A percentile compares a stretch with the other conserved stretches of the same genome.
These are phyloP conservation scores for Ustilago trichophora DNA, from an alignment of 1,284 basidiomycete genomes.

Conservation along the genomic window DNA sequence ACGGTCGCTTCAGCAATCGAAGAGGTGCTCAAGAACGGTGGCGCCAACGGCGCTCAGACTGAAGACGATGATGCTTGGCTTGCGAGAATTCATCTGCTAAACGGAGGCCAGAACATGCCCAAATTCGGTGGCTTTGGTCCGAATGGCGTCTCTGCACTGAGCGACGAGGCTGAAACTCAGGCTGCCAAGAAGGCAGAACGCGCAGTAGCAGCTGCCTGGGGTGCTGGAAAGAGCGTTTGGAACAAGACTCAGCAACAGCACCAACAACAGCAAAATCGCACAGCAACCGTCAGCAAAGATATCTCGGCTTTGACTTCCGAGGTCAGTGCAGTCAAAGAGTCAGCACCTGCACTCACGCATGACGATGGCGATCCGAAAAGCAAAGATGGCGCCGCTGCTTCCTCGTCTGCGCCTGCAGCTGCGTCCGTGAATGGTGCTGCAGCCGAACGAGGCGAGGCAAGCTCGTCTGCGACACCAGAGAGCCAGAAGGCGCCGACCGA, in stretches of 20 bases:
- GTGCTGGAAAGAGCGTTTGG: constrained; percentile 47
- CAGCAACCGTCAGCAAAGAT: not conserved
- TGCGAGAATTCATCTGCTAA: constrained; percentile 56
- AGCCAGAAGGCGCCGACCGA: not conserved
- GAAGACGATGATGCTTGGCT: constrained; percentile 60
- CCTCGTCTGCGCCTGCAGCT: no score
- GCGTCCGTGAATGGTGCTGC: not conserved
- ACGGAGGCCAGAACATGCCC: constrained; percentile 58
- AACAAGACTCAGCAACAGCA: constrained; percentile 29
- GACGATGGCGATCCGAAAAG: not conserved
- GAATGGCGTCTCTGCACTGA: constrained; percentile 18
- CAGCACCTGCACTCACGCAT: not conserved
- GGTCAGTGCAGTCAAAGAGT: not conserved
- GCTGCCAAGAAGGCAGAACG: constrained; percentile 47
- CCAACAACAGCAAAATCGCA: constrained; percentile 3
- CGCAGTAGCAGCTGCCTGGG: constrained; percentile 45
- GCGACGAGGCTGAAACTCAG: constrained; percentile 25
- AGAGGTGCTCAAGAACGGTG: constrained; percentile 33
- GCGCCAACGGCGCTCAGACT: constrained; percentile 22
- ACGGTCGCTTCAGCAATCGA: constrained; percentile 44
- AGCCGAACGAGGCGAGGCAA: not conserved
- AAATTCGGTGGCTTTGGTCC: constrained; percentile 34
- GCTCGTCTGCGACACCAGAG: not conserved
- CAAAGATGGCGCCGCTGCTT: not conserved
- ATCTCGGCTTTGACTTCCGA: not conserved